phyloP scores from a whole-genome alignment of 371 early-diverging fungal genomes.

The Zopfochytrium polystomum region DNA sequence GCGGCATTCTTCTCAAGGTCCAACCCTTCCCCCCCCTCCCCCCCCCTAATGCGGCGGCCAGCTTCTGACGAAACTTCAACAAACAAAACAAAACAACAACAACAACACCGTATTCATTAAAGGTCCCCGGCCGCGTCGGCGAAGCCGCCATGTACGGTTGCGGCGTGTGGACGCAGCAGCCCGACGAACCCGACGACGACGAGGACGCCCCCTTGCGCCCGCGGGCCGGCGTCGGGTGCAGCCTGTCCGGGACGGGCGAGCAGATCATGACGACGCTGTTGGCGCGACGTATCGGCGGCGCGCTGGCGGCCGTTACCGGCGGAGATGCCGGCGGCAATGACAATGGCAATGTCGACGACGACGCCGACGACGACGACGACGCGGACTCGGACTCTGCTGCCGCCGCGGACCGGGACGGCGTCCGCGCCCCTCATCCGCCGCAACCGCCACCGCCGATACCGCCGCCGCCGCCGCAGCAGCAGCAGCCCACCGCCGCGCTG shows the following conservation, averaged over 20 bases:
- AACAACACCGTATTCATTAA: too few species aligned
- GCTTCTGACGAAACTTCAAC: constrained; percentile 44
- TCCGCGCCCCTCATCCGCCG: too few species aligned
- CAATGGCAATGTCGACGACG: too few species aligned
- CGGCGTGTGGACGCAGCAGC: constrained; percentile 33
- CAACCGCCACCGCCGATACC: too few species aligned
- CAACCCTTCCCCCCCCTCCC: too few species aligned
- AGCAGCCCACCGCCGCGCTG: background rate
- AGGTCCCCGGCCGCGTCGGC: constrained; percentile 79
- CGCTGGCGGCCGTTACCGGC: constrained; percentile 2
- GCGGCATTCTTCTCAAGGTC: constrained; percentile 72
- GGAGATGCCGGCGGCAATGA: background rate
- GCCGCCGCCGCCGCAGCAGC: too few species aligned
- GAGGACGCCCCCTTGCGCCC: background rate
- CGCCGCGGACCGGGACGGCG: background rate
- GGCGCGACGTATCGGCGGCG: constrained; percentile 36
- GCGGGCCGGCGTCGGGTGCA: constrained; percentile 58
- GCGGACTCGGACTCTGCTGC: background rate
- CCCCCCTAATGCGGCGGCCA: constrained; percentile 76
- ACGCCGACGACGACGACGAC: too few species aligned
- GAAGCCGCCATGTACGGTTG: constrained; percentile 58
- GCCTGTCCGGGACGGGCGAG: constrained; percentile 71
- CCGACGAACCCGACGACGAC: background rate
- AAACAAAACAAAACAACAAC: too few species aligned
- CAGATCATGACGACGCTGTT: constrained; percentile 72